Evolutionary conservation across 106 monocot species (phyloP), one percentile per base, ranked within the genome.

Genomic region (Dendrobium huoshanense): DNA sequence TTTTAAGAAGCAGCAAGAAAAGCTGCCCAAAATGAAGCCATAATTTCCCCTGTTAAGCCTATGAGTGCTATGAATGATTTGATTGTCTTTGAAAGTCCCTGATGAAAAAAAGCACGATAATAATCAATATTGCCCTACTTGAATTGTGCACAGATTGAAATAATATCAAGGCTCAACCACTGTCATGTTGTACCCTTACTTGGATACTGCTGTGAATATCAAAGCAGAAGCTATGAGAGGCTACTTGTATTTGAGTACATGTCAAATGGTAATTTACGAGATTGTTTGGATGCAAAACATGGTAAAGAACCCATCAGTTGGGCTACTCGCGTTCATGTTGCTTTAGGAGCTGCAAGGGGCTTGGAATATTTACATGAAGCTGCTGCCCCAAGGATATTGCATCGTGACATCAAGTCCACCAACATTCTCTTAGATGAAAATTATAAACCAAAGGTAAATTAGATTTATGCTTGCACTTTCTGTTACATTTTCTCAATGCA

Each of bases 351-450:
- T 81, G 97, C 97, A 82, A 88, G 83, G 81, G 97, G 97, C 45
- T 87, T 98, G 84, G 97, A 98, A 78, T 98, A 98, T 85, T 86
- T 98, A 10, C 97, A 98, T 83, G 94, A 98, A 89, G 90, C 97
- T 42, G 94, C 97, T 67, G 90, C 89, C 80, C 97, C 94, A 4
- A 92, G 91, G 75, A 92, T 98, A 80, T 83, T 98, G 80, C 94
- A 98, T 86, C 81, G 97, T 72, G 97, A 98, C 78, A 85, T 98
- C 75, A 98, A 98, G 85, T 98, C 97, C 41, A 88, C 92, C 77
- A 98, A 98, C 81, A 94, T 98, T 85, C 94, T 98, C 84, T 82
- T 98, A 56, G 97, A 98, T 79, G 90, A 91, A 13, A 89, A 78
- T 18, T 92, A 77, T 56, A 81, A 79, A 78, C 88, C 97, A 54